A percentile compares a stretch with the other conserved stretches of the same genome.
These are phyloP conservation scores for Volvox africanus DNA, from an alignment of 139 green algal genomes.

Conservation along the genomic window DNA sequence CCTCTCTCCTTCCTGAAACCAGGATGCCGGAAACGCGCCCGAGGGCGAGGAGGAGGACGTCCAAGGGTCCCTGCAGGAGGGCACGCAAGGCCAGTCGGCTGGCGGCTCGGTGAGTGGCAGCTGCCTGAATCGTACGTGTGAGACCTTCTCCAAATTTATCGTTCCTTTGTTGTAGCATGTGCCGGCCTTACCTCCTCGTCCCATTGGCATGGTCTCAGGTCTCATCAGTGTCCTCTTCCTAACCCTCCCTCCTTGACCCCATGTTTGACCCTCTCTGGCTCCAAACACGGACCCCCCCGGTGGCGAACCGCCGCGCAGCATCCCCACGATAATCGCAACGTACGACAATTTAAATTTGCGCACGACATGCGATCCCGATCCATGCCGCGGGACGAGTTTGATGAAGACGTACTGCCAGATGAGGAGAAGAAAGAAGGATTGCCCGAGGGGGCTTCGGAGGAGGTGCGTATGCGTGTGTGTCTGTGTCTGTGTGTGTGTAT, in stretches of 20 bases:
- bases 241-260: background rate
- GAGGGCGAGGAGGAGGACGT: background rate
- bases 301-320: background rate
- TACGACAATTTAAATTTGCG: conserved; percentile 38
- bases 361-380: background rate
- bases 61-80: background rate
- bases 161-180: too few species aligned
- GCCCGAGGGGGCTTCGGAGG: conserved; percentile 7
- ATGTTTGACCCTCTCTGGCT: background rate
- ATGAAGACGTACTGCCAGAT: conserved; percentile 4
- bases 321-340: background rate
- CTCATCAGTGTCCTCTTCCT: background rate
- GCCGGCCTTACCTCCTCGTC: too few species aligned
- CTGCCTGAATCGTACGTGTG: background rate
- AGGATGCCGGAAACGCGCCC: too few species aligned
- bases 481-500: background rate
- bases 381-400: conserved; percentile 11
- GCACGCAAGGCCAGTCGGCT: background rate
- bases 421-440: background rate
- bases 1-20: too few species aligned
- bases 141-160: too few species aligned
- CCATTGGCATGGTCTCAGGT: too few species aligned
- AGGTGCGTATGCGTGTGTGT: background rate
- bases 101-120: background rate
- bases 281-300: too few species aligned